These are phyloP conservation scores for Vanrija sp. DNA, from an alignment of 1,284 basidiomycete species.

Conservation along the genomic window DNA sequence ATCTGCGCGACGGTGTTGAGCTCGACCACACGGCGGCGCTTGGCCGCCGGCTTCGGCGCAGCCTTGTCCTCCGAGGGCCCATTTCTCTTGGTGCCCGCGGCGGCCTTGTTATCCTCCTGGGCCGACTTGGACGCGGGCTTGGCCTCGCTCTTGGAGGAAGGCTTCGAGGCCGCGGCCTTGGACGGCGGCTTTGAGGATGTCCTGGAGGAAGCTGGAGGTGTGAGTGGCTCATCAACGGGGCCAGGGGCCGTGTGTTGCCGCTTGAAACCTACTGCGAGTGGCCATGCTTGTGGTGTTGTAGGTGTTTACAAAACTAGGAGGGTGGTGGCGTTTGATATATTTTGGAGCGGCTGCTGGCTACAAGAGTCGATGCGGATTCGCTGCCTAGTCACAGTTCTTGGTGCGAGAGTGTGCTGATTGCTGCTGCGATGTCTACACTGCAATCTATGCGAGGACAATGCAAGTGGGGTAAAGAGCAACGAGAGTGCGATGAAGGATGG, in stretches of 20 bases:
- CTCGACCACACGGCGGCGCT: conserved; percentile 16
- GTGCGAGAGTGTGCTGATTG: not conserved
- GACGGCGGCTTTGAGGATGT: conserved; percentile 1
- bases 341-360: not conserved
- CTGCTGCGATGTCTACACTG: not conserved
- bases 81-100: not conserved
- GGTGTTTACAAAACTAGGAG: conserved; percentile 10
- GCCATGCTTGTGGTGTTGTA: conserved; percentile 10
- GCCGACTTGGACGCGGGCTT: conserved; percentile 5
- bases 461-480: not conserved
- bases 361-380: not conserved
- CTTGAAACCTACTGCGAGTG: conserved; percentile 1
- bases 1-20: conserved; percentile 32
- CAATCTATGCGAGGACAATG: not conserved
- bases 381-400: not conserved
- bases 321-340: not conserved
- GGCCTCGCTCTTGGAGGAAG: conserved; percentile 13
- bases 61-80: conserved; percentile 1
- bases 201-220: conserved; percentile 2
- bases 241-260: not conserved
- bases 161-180: conserved; percentile 15
- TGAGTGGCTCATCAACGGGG: not conserved
- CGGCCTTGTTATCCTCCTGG: conserved; percentile 4
- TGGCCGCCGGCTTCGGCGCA: not conserved
- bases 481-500: not conserved